phyloP scores from a whole-genome alignment of 2,329 filamentous ascomycete species.

The Dactylella cylindrospora region DNA sequence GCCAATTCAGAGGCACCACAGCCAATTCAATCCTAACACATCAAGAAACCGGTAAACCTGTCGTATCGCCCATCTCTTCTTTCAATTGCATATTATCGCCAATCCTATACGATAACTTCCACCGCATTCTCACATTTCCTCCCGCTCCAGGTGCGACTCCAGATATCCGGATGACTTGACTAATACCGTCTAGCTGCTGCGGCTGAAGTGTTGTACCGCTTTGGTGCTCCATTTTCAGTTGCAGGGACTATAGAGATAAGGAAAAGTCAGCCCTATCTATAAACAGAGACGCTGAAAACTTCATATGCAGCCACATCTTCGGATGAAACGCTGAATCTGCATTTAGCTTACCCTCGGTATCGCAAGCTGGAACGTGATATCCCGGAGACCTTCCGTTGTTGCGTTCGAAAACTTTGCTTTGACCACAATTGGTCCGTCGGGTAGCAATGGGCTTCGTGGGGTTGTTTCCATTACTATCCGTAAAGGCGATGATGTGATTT shows the following conservation, averaged over 20 bases:
- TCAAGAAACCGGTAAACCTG: conserved; percentile 72
- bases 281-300: background rate
- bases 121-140: conserved; percentile 80
- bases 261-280: conserved; percentile 5
- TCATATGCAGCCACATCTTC: background rate
- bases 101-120: conserved; percentile 79
- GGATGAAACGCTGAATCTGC: conserved; percentile 8
- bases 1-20: no score
- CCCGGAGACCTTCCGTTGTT: conserved; percentile 68
- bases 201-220: conserved; percentile 74
- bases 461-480: conserved; percentile 66
- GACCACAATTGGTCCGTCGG: conserved; percentile 64
- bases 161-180: conserved; percentile 76
- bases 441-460: conserved; percentile 62
- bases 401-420: conserved; percentile 82
- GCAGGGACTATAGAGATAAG: conserved; percentile 55
- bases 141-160: conserved; percentile 73
- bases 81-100: conserved; percentile 59
- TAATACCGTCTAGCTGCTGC: conserved; percentile 72
- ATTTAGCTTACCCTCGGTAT: conserved; percentile 74
- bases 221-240: conserved; percentile 72
- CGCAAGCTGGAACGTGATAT: conserved; percentile 86
- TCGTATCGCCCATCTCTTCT: conserved; percentile 82
- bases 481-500: conserved; percentile 69
- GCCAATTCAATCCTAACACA: no score